Conservation (phyloP, 2,329 filamentous ascomycete genomes). For the Grosmannia clavigera region DNA sequence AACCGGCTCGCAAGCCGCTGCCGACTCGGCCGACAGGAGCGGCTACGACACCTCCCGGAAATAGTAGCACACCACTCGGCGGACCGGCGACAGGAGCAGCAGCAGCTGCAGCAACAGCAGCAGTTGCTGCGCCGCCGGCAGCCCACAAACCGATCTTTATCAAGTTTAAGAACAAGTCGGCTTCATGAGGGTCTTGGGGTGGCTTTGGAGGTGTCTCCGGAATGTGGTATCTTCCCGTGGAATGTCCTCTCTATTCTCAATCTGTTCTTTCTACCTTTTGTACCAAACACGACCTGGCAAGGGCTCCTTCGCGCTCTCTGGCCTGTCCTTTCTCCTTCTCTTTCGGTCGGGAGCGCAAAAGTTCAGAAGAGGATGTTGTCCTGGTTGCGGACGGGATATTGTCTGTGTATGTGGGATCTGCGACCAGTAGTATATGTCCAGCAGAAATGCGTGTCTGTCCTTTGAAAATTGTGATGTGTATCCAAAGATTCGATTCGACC, state of each 20-base stretch:
- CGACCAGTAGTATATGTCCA: no score
- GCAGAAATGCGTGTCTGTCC: neutral
- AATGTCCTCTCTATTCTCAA: neutral
- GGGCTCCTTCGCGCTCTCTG: neutral
- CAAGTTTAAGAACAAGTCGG: conserved; percentile 13
- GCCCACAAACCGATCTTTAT: conserved; percentile 10
- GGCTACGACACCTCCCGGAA: no score
- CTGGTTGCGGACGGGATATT: no score
- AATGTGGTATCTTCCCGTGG: no score
- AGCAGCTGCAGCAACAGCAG: no score
- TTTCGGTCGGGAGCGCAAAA: neutral
- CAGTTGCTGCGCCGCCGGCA: neutral
- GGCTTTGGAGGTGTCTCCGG: neutral
- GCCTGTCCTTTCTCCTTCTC: neutral
- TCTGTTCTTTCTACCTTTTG: neutral
- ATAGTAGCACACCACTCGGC: no score
- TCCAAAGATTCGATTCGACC: no score
- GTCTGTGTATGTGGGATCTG: no score
- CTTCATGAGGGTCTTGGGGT: neutral
- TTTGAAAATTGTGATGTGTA: no score
- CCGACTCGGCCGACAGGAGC: conserved; percentile 3
- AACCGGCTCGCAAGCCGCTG: conserved; percentile 9
- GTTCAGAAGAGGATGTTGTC: no score
- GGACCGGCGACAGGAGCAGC: no score
- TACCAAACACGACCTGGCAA: neutral